Evolutionary conservation across 495 filamentous ascomycete genomes (phyloP).

Genomic region (Choiromyces venosus): DNA sequence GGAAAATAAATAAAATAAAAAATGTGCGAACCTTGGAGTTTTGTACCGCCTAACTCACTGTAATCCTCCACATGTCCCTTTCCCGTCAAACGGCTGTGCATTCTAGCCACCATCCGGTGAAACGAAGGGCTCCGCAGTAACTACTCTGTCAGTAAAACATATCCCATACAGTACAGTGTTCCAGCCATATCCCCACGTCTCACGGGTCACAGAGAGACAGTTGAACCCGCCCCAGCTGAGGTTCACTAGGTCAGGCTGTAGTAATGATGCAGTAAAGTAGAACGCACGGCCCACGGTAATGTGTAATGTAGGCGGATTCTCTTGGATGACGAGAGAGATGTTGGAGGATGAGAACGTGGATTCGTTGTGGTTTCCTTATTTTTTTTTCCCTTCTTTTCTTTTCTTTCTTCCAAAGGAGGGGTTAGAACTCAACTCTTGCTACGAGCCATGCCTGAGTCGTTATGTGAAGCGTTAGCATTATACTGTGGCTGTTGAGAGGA

Average conservation of each 20-base stretch:
- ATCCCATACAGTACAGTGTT: neutral
- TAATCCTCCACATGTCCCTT: slow-evolving; percentile 52
- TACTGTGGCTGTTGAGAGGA: slow-evolving; percentile 10
- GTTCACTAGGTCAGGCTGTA: neutral
- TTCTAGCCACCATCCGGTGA: slow-evolving; percentile 53
- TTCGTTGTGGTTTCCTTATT: neutral
- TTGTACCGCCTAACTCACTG: slow-evolving; percentile 56
- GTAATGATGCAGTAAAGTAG: neutral
- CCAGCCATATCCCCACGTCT: neutral
- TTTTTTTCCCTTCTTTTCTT: slow-evolving; percentile 1
- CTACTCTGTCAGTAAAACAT: slow-evolving; percentile 44
- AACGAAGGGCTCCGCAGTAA: slow-evolving; percentile 57
- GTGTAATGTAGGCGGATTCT: neutral
- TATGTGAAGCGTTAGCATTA: slow-evolving; percentile 14
- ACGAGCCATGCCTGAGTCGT: slow-evolving; percentile 38
- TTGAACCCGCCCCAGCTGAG: neutral
- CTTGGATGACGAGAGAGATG: neutral
- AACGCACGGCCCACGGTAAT: neutral
- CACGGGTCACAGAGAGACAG: neutral
- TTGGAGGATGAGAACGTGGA: neutral
- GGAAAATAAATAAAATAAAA: slow-evolving; percentile 4
- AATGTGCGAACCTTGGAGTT: slow-evolving; percentile 50
- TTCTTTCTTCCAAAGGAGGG: slow-evolving; percentile 31
- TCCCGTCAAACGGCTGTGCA: slow-evolving; percentile 54
- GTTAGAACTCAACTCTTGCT: slow-evolving; percentile 40